Base-by-base conservation (phyloP, 352 stramenopile species). In the Elongisporangium senticosum region DNA sequence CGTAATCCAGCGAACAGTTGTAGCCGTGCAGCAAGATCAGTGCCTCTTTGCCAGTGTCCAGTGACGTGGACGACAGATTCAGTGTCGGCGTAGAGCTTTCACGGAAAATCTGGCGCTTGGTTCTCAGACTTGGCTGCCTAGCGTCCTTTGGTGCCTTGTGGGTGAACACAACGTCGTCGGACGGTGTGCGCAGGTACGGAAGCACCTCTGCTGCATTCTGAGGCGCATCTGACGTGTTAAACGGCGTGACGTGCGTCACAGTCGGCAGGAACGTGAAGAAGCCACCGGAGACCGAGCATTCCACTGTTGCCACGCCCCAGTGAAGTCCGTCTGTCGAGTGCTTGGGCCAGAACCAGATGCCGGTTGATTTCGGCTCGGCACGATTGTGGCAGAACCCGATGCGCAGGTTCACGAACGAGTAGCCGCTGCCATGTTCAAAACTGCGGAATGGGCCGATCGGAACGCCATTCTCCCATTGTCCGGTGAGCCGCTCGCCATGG, bases 301-400 rank as follows among this genome's bases (percentile, higher is more conserved):
- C 80, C 10, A 96, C 85, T 40, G 77, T 89, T 1, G 77, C 81
- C 0, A 96, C 83, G 17, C 87, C 89, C 75, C 84, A 96, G 52
- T 80, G 68, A 17, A 85, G 59, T 2, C 67, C 69, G 3, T 73
- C 68, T 0, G 62, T 50, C 5, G 75, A 69, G 57, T 82, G 74
- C 49, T 77, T 80, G 7, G 79, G 79, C 21, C 69, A 73, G 24
- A 83, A 87, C n/a, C 52, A 65, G 33, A 78, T 82, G 19, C 77
- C 64, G 0, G 73, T 71, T 15, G 72, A 50, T 6, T 43, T 50
- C 11, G 67, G 65, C 49, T 83, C 74, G 0, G 22, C 67, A 15
- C 74, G 71, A 52, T 83, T 83, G 50, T 83, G 74, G 53, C 86
- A 86, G 40, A 83, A 93, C 0, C 76, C 82, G 39, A 95, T 69